Evolutionary conservation across 441 rosid species (phyloP).

Genomic region (Gossypium gossypioides): DNA sequence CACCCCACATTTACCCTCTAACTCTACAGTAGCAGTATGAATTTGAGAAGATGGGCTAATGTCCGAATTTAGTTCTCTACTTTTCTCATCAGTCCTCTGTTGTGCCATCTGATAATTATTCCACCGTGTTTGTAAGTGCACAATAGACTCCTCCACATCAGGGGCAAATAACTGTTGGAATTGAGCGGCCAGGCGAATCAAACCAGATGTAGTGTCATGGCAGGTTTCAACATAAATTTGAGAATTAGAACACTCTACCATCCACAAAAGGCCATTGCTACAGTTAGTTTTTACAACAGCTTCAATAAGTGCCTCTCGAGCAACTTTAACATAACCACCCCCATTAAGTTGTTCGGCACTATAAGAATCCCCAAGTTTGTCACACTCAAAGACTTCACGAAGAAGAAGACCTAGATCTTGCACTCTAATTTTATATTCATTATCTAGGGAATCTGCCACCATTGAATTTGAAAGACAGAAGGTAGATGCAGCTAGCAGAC

Average conservation of each 20-base stretch:
- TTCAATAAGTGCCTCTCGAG: slow-evolving; percentile 59
- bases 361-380: slow-evolving; percentile 46
- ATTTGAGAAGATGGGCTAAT: slow-evolving; percentile 33
- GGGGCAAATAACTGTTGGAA: slow-evolving; percentile 86
- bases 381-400: slow-evolving; percentile 34
- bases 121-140: slow-evolving; percentile 87
- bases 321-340: slow-evolving; percentile 79
- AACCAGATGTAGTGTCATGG: slow-evolving; percentile 72
- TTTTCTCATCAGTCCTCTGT: slow-evolving; percentile 33
- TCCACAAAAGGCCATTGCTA: slow-evolving; percentile 60
- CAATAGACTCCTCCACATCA: slow-evolving; percentile 78
- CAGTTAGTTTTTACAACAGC: slow-evolving; percentile 53
- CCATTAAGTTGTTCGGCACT: slow-evolving; percentile 52
- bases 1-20: slow-evolving; percentile 24
- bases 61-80: slow-evolving; percentile 17
- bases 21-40: slow-evolving; percentile 27
- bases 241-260: slow-evolving; percentile 66
- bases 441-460: slow-evolving; percentile 31
- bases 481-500: slow-evolving; percentile 86
- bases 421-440: slow-evolving; percentile 51
- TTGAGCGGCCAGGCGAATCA: slow-evolving; percentile 69
- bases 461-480: slow-evolving; percentile 45
- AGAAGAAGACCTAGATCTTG: slow-evolving; percentile 91
- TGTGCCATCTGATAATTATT: slow-evolving; percentile 50
- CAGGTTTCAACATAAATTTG: slow-evolving; percentile 69